These are phyloP conservation scores for Mortierella sp. DNA, from an alignment of 371 early-diverging fungal genomes.

Conservation along the genomic window DNA sequence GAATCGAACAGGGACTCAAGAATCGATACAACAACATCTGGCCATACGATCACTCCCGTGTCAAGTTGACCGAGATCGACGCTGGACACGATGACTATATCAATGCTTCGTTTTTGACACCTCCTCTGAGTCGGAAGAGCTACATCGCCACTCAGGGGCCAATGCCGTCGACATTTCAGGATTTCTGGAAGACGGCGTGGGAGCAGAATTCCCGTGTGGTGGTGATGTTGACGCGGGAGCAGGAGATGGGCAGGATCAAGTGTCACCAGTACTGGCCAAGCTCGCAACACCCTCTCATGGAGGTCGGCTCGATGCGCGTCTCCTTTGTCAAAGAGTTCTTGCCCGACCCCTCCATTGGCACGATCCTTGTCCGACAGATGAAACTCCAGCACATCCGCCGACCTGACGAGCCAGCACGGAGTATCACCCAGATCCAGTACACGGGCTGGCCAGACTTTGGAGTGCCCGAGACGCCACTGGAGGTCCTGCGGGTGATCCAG, in stretches of 20 bases:
- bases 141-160: constrained; percentile 96
- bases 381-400: constrained; percentile 29
- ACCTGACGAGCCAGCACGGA: constrained; percentile 53
- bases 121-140: constrained; percentile 64
- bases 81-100: constrained; percentile 79
- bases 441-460: constrained; percentile 93
- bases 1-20: constrained; percentile 76
- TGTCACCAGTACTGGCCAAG: constrained; percentile 87
- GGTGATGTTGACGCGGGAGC: constrained; percentile 92
- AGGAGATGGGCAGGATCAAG: constrained; percentile 82
- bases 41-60: constrained; percentile 77
- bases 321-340: constrained; percentile 34
- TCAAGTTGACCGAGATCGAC: constrained; percentile 58
- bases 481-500: constrained; percentile 74
- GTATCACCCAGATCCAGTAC: constrained; percentile 84
- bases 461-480: constrained; percentile 75
- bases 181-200: constrained; percentile 95
- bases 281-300: constrained; percentile 47
- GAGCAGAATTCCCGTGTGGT: constrained; percentile 83
- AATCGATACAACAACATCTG: constrained; percentile 88
- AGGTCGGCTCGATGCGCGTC: constrained; percentile 60
- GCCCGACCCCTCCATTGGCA: constrained; percentile 39
- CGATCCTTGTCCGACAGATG: constrained; percentile 40
- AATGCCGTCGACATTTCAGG: constrained; percentile 82
- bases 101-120: constrained; percentile 78